Percentiles rank a stretch among this genome's conserved stretches.
phyloP scores from a whole-genome alignment of 1,139 yeast genomes.

The Taiozyma onychis region DNA sequence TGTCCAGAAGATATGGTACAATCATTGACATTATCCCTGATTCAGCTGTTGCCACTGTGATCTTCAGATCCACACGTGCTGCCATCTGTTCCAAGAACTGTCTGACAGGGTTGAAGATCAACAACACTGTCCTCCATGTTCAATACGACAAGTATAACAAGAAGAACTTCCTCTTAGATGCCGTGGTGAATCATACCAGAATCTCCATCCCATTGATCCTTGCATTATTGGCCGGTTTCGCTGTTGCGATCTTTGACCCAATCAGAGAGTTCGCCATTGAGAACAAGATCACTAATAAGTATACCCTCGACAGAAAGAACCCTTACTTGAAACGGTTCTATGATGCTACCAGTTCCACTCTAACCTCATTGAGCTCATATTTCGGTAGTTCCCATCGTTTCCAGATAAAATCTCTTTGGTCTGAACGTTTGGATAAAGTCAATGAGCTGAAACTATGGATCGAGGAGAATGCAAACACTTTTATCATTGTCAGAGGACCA shows the following conservation, averaged over 20 bases:
- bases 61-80: slow-evolving; percentile 52
- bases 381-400: not conserved
- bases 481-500: slow-evolving; percentile 87
- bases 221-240: slow-evolving; percentile 65
- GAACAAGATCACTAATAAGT: slow-evolving; percentile 57
- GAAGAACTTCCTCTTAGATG: slow-evolving; percentile 47
- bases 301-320: slow-evolving; percentile 32
- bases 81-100: slow-evolving; percentile 91
- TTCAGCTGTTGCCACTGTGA: slow-evolving; percentile 38
- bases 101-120: slow-evolving; percentile 66
- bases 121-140: slow-evolving; percentile 63
- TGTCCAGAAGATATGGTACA: slow-evolving; percentile 82
- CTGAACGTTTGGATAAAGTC: slow-evolving; percentile 62
- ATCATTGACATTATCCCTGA: slow-evolving; percentile 70
- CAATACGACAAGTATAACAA: slow-evolving; percentile 57
- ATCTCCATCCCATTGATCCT: slow-evolving; percentile 51
- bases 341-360: slow-evolving; percentile 33
- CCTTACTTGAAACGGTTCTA: slow-evolving; percentile 27
- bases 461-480: slow-evolving; percentile 70
- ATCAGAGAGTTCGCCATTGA: slow-evolving; percentile 78
- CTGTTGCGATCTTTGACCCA: slow-evolving; percentile 88
- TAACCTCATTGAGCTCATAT: slow-evolving; percentile 27
- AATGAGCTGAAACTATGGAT: slow-evolving; percentile 73
- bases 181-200: slow-evolving; percentile 71
- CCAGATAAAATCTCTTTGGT: slow-evolving; percentile 49